Base-by-base conservation (phyloP, 305 asterid species). In the Plantago coronopus region DNA sequence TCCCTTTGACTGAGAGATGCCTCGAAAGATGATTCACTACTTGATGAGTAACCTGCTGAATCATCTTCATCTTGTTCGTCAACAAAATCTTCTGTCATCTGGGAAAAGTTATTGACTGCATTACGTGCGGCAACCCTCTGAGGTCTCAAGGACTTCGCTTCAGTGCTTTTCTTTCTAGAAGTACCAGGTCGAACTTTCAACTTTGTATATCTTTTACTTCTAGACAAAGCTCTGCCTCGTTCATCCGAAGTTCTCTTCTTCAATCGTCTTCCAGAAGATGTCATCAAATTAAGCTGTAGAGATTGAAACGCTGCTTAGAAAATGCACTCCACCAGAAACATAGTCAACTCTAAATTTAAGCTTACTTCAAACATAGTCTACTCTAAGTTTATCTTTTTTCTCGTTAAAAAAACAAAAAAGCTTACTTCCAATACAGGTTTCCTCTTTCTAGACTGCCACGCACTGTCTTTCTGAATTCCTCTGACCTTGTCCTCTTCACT, bases 371-470 rank as follows among this genome's bases (percentile, higher is more conserved):
- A 51, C 43, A 66, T 40, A 62, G 51, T 57, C 49, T 37, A 53
- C 60, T 67, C 45, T 49, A 53, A 73, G 59, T 61, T 69, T 57
- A 54, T n/a, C n/a, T n/a, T n/a, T n/a, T n/a, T n/a, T n/a, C n/a
- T n/a, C n/a, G n/a, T n/a, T n/a, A n/a, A n/a, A n/a, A n/a, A n/a
- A n/a, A n/a, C n/a, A n/a, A n/a, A n/a, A n/a, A n/a, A 48, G 63
- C 93, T 88, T 83, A 91, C 98, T 67, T 85, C 98, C 61, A 68
- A 62, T 46, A 65, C 57, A 62, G 84, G 65, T 78, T 79, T 93
- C 76, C 78, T 93, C 76, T 88, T 71, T 73, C 83, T 89, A 63
- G 96, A 83, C 59, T 94, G 85, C 63, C 83, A 91, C 63, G 48
- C 80, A 63, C 74, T 63, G 57, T 91, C 93, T 72, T 69, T 84